Percentiles rank a stretch among this genome's conserved stretches.
Conservation (phyloP, 257 asterid genomes). For the Penstemon eatonii region DNA sequence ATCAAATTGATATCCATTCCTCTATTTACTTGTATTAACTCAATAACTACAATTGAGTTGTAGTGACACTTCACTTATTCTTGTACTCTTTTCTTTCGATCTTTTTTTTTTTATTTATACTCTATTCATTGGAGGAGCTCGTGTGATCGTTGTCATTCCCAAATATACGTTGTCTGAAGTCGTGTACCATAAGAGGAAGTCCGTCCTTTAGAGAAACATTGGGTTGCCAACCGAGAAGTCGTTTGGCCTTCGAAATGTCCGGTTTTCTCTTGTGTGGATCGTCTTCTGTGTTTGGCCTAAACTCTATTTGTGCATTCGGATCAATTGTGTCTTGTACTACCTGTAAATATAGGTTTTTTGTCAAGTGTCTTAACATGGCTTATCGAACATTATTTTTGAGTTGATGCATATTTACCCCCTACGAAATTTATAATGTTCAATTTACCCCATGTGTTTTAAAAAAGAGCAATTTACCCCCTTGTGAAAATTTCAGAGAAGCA, state of each 20-base stretch:
- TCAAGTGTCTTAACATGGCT: not conserved
- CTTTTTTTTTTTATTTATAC: not conserved
- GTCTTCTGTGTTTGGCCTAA: slow-evolving; percentile 73
- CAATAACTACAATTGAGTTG: too few species aligned
- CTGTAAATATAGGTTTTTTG: slow-evolving; percentile 27
- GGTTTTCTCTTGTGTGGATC: slow-evolving; percentile 93
- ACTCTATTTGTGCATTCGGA: slow-evolving; percentile 73
- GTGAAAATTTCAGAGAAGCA: too few species aligned
- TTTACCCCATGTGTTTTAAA: too few species aligned
- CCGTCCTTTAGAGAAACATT: slow-evolving; percentile 67
- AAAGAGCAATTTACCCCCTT: too few species aligned
- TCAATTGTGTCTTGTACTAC: slow-evolving; percentile 84
- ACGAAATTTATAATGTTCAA: too few species aligned
- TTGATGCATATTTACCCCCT: too few species aligned
- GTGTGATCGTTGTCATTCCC: slow-evolving; percentile 42
- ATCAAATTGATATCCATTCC: too few species aligned
- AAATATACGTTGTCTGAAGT: slow-evolving; percentile 68
- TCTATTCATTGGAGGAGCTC: slow-evolving; percentile 26
- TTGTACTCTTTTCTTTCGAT: too few species aligned
- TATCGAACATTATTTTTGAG: not conserved
- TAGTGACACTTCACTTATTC: too few species aligned
- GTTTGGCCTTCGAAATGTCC: slow-evolving; percentile 75
- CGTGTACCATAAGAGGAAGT: slow-evolving; percentile 76
- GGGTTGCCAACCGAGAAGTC: slow-evolving; percentile 80
- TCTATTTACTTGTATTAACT: too few species aligned